phyloP scores from a whole-genome alignment of 2,329 filamentous ascomycete species.

The Claviceps cyperi region DNA sequence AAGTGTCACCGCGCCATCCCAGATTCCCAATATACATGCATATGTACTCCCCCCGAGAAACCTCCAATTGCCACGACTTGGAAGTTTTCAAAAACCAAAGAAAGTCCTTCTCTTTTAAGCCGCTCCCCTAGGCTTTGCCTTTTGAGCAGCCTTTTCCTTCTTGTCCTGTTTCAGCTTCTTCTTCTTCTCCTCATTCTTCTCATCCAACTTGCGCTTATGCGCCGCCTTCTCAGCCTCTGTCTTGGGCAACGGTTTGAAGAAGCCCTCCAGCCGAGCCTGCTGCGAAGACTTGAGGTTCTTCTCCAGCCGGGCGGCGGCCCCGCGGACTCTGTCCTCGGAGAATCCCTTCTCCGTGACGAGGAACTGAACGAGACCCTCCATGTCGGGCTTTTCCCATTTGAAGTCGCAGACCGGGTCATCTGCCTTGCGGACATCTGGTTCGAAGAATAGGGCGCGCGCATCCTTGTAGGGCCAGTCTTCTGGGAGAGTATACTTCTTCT shows the following conservation, averaged over 20 bases:
- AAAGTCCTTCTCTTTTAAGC: constrained; percentile 16
- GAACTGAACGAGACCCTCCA: constrained; percentile 80
- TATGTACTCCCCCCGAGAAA: background rate
- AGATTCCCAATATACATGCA: background rate
- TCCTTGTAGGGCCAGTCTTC: constrained; percentile 97
- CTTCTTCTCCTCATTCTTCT: constrained; percentile 82
- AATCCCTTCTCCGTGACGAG: constrained; percentile 92
- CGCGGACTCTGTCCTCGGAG: constrained; percentile 82
- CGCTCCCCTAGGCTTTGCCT: constrained; percentile 67
- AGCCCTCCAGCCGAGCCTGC: constrained; percentile 83
- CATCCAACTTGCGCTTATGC: constrained; percentile 86
- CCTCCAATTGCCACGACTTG: background rate
- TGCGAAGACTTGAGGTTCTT: constrained; percentile 88
- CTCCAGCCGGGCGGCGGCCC: constrained; percentile 60
- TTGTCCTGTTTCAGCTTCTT: constrained; percentile 91
- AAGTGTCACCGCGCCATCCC: background rate
- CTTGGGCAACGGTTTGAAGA: constrained; percentile 89
- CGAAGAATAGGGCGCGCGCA: constrained; percentile 79
- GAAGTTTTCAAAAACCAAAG: background rate
- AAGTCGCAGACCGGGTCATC: constrained; percentile 85
- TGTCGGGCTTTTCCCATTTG: constrained; percentile 91
- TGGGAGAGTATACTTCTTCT: constrained; percentile 69
- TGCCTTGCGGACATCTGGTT: constrained; percentile 74
- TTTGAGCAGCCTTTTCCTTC: constrained; percentile 86
- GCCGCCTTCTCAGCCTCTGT: constrained; percentile 72